phyloP scores from a whole-genome alignment of 2,329 filamentous ascomycete genomes.

The Cordyceps cicadae region DNA sequence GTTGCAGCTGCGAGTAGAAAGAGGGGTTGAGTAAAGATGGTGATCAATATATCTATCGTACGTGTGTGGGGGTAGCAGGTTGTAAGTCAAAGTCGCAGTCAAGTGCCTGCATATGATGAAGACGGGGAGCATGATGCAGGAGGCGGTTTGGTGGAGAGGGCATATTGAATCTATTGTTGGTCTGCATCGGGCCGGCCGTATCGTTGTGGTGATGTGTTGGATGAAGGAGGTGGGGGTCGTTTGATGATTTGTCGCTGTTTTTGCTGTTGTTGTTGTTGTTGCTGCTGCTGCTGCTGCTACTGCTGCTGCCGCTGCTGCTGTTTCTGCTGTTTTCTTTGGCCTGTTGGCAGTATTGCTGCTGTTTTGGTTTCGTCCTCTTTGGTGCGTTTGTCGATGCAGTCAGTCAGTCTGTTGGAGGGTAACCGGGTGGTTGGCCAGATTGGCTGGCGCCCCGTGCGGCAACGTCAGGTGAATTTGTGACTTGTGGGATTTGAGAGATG shows the following conservation, averaged over 20 bases:
- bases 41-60: not conserved
- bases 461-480: not conserved
- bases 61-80: not conserved
- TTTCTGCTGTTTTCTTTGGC: too few species aligned
- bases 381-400: not conserved
- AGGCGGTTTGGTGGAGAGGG: not conserved
- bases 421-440: not conserved
- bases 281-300: too few species aligned
- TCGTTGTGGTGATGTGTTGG: not conserved
- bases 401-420: not conserved
- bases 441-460: not conserved
- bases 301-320: not conserved
- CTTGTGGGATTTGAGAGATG: not conserved
- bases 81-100: not conserved
- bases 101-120: conserved; percentile 11
- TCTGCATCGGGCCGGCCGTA: not conserved
- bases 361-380: not conserved
- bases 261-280: too few species aligned
- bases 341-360: not conserved
- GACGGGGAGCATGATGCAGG: not conserved
- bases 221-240: not conserved
- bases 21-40: not conserved
- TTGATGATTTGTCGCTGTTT: not conserved
- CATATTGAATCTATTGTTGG: not conserved
- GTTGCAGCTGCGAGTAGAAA: not conserved